Evolutionary conservation across 116 monocot species (phyloP).

Genomic region (Cymodocea nodosa): DNA sequence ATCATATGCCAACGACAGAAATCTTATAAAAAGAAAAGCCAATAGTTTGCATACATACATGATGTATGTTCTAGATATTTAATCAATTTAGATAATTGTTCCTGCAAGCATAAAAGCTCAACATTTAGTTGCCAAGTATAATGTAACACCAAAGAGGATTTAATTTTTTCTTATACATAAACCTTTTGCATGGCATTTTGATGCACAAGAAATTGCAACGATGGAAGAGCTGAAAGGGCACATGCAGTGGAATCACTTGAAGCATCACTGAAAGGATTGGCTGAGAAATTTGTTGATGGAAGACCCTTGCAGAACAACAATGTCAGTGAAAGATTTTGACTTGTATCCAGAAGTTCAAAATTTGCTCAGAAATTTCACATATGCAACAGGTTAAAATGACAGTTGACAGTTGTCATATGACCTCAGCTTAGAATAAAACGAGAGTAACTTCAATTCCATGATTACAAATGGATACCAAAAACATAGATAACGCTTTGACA

Average conservation of each 20-base stretch:
- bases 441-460: too few relatives aligned
- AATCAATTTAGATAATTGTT: constrained; percentile 45
- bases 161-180: neutral
- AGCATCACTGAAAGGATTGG: constrained; percentile 10
- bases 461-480: too few relatives aligned
- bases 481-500: too few relatives aligned
- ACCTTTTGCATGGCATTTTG: constrained; percentile 62
- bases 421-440: too few relatives aligned
- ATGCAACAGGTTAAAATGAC: neutral
- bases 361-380: neutral
- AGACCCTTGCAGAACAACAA: constrained; percentile 15
- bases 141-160: neutral
- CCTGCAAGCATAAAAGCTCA: constrained; percentile 19
- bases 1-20: too few relatives aligned
- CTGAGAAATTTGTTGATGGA: constrained; percentile 12
- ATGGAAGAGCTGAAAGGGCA: constrained; percentile 32
- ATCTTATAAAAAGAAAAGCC: neutral
- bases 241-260: constrained; percentile 12
- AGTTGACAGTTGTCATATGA: too few relatives aligned
- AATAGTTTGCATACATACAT: constrained; percentile 17
- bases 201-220: constrained; percentile 42
- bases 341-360: neutral
- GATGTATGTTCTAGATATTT: constrained; percentile 39
- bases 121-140: neutral
- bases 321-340: too few relatives aligned